Conservation (phyloP, 140 eudicot genomes). For the Cichorium intybus region DNA sequence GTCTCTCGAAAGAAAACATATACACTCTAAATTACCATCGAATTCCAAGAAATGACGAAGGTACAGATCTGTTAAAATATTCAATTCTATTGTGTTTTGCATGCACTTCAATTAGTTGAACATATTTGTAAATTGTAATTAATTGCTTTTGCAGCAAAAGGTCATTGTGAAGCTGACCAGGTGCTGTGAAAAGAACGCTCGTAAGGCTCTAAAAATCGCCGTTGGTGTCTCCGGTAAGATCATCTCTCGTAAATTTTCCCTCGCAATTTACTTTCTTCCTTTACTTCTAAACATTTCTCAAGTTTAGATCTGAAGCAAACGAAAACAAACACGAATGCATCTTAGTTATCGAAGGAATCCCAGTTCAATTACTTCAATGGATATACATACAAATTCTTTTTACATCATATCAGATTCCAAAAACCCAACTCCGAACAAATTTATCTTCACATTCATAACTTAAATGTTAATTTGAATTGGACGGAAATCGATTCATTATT, state of each 20-base stretch:
- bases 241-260: neutral
- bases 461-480: neutral
- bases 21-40: neutral
- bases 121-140: neutral
- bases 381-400: no score
- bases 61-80: neutral
- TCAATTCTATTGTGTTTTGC: neutral
- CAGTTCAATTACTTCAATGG: no score
- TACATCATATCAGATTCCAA: no score
- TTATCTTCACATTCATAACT: neutral
- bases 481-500: neutral
- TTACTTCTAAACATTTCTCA: neutral
- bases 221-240: no score
- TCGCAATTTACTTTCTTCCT: neutral
- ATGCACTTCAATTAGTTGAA: neutral
- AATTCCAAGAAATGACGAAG: neutral
- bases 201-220: no score
- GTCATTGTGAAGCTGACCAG: neutral
- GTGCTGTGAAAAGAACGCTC: neutral
- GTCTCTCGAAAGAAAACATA: neutral
- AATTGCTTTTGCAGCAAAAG: neutral
- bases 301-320: no score
- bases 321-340: no score
- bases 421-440: neutral
- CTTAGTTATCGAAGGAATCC: no score